Evolutionary conservation across 2,329 filamentous ascomycete species (phyloP).

Genomic region (Cordyceps cicadae): DNA sequence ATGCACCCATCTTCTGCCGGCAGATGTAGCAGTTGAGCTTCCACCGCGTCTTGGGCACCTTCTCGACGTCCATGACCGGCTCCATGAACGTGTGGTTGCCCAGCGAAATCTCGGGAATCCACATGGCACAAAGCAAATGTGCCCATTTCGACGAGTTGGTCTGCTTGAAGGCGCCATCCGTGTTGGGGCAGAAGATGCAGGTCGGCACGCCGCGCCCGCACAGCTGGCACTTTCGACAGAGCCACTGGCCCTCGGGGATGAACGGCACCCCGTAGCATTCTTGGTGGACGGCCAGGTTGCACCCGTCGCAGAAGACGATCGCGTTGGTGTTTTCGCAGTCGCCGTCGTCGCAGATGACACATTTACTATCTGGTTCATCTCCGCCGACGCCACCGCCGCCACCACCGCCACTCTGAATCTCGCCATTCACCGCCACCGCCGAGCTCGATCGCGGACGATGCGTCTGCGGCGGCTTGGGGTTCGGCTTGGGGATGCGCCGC

Average conservation of each 20-base stretch:
- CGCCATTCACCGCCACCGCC: constrained; percentile 89
- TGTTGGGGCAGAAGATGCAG: constrained; percentile 97
- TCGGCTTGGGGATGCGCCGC: constrained; percentile 93
- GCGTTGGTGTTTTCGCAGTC: constrained; percentile 99
- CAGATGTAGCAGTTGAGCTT: constrained; percentile 93
- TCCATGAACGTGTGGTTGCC: constrained; percentile 98
- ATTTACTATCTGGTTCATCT: constrained; percentile 95
- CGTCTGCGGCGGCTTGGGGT: constrained; percentile 91
- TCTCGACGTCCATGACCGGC: constrained; percentile 94
- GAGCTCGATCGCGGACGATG: constrained; percentile 89
- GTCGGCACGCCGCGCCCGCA: constrained; percentile 88
- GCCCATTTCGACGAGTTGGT: constrained; percentile 96
- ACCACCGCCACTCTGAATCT: constrained; percentile 55
- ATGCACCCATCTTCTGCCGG: constrained; percentile 94
- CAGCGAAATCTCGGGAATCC: constrained; percentile 94
- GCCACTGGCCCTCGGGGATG: constrained; percentile 97
- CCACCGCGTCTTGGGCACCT: constrained; percentile 92
- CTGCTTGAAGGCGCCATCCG: constrained; percentile 96
- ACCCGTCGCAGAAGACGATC: constrained; percentile 97
- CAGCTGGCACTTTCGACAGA: constrained; percentile 92
- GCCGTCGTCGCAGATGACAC: constrained; percentile 96
- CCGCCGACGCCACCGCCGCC: constrained; percentile 1
- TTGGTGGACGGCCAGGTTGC: constrained; percentile 93
- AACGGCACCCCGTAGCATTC: constrained; percentile 98
- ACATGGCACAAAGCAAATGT: constrained; percentile 91